Evolutionary conservation across 441 rosid species (phyloP), one percentile per base, ranked within the genome.

Genomic region (Adansonia grandidieri): DNA sequence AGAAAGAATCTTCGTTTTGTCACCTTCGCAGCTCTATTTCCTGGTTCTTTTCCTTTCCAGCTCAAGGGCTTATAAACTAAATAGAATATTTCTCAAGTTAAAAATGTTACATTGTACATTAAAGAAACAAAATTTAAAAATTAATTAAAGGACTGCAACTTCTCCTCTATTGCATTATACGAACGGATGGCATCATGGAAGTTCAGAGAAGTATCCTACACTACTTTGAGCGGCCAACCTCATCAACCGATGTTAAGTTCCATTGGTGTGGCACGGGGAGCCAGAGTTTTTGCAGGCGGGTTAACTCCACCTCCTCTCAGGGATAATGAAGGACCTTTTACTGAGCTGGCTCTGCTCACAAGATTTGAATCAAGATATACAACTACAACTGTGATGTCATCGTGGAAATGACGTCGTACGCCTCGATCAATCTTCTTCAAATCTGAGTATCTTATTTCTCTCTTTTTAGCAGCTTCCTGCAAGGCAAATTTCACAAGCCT

Each of bases 401-500:
- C 98, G 17, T 92, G 94, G 88, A 93, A 93, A 83, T 92, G 95
- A 78, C 96, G 73, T 54, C 96, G 90, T 47, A 92, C 92, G 0
- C 98, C 93, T 40, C 95, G 90, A 66, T 93, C 98, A 14, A 92
- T 89, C 85, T 91, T 87, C 84, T 89, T 93, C 87, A 93, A 81
- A 80, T 91, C 96, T 0, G 93, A 89, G 85, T 91, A 93, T 81
- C 96, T 90, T 94, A 93, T 91, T 75, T 93, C 96, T 78, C 94
- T 87, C 80, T 90, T 93, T 76, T 87, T 90, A 2, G 95, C 97
- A 4, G 96, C 96, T 87, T 89, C 91, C 60, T 73, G 92, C 81
- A 93, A 77, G 8, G 97, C 94, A n/a, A 77, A 75, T 80, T 90
- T 91, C 83, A 93, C 91, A 44, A 91, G 92, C 86, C 90, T 90